These are phyloP conservation scores for Metschnikowia cubensis DNA, from an alignment of 805 yeast genomes.

Conservation along the genomic window DNA sequence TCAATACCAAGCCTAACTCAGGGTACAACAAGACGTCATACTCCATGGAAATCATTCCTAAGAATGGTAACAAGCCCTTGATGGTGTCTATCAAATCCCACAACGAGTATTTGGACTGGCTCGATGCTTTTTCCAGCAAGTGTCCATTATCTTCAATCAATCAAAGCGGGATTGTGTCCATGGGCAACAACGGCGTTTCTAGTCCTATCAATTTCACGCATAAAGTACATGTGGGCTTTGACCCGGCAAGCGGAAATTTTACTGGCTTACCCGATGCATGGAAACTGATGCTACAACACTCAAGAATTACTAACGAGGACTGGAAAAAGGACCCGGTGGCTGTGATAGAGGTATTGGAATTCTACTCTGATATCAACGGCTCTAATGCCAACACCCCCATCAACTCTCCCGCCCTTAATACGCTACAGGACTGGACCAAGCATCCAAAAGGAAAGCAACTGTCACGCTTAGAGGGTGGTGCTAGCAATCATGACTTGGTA, in stretches of 20 bases:
- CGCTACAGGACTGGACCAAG: constrained; percentile 44
- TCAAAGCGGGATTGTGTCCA: constrained; percentile 17
- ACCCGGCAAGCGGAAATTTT: constrained; percentile 64
- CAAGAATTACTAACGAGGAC: constrained; percentile 59
- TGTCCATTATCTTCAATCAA: constrained; percentile 56
- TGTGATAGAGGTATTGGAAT: constrained; percentile 57
- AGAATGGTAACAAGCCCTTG: constrained; percentile 53
- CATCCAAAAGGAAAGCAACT: constrained; percentile 19
- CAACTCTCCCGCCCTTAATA: constrained; percentile 24
- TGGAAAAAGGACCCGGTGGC: constrained; percentile 63
- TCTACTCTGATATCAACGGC: constrained; percentile 47
- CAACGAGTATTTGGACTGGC: constrained; percentile 82
- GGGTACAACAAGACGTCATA: constrained; percentile 41
- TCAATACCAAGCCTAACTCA: constrained; percentile 57
- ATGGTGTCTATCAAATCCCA: constrained; percentile 73
- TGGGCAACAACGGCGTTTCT: constrained; percentile 57
- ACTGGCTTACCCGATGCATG: constrained; percentile 57
- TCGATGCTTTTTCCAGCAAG: constrained; percentile 78
- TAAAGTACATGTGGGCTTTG: constrained; percentile 84
- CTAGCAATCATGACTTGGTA: constrained; percentile 19
- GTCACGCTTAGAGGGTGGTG: neutral
- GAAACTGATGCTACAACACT: constrained; percentile 52
- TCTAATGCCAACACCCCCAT: constrained; percentile 34
- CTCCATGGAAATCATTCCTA: constrained; percentile 74
- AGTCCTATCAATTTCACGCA: constrained; percentile 94